Evolutionary conservation across 805 yeast species (phyloP).

Genomic region (Wickerhamomyces chaumierensis): DNA sequence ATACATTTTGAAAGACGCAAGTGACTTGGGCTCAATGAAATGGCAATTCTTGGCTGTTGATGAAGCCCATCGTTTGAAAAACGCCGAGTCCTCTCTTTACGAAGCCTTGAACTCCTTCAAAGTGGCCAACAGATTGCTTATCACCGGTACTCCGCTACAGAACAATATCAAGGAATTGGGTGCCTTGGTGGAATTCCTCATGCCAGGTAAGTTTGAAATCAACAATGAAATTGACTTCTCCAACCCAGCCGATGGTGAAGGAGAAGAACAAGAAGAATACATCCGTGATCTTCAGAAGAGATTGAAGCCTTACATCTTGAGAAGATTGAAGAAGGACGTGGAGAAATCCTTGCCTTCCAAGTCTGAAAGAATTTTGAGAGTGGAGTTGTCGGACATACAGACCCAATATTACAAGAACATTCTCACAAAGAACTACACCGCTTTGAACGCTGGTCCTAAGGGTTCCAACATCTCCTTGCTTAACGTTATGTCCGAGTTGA

Average conservation of each 20-base stretch:
- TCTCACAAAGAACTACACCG: slow-evolving; percentile 83
- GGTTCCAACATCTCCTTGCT: slow-evolving; percentile 74
- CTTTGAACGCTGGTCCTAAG: slow-evolving; percentile 74
- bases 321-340: slow-evolving; percentile 93
- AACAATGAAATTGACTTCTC: slow-evolving; percentile 92
- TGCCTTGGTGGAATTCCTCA: slow-evolving; percentile 85
- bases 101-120: slow-evolving; percentile 78
- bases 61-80: slow-evolving; percentile 94
- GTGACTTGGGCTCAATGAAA: slow-evolving; percentile 66
- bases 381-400: slow-evolving; percentile 89
- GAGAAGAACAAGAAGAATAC: slow-evolving; percentile 69
- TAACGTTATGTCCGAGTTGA: slow-evolving; percentile 90
- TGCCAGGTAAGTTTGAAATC: slow-evolving; percentile 88
- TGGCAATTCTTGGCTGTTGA: slow-evolving; percentile 98
- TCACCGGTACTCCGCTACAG: slow-evolving; percentile 97
- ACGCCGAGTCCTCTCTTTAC: slow-evolving; percentile 86
- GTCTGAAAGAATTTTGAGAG: slow-evolving; percentile 89
- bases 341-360: slow-evolving; percentile 94
- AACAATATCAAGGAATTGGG: slow-evolving; percentile 92
- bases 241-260: slow-evolving; percentile 32
- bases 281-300: slow-evolving; percentile 77
- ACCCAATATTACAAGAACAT: slow-evolving; percentile 93
- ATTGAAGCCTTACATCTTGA: slow-evolving; percentile 82
- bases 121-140: slow-evolving; percentile 73
- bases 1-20: slow-evolving; percentile 82